Evolutionary conservation across 768 basidiomycete genomes (phyloP).

Genomic region (Megacollybia marginata): DNA sequence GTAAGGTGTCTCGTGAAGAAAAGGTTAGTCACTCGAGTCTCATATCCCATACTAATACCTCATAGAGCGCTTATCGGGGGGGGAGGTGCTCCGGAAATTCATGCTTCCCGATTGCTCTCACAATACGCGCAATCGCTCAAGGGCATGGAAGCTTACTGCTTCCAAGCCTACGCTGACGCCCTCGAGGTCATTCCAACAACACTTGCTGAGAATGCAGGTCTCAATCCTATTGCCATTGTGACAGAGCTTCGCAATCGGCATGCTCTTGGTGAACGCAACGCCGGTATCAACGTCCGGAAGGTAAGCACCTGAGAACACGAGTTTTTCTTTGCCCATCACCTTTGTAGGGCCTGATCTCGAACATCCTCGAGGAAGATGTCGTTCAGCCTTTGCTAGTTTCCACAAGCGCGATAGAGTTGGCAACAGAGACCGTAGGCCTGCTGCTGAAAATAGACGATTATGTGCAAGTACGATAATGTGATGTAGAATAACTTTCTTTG

Average conservation of each 20-base stretch:
- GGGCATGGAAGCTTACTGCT: constrained; percentile 99
- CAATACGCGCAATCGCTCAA: constrained; percentile 90
- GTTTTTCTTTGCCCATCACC: not conserved
- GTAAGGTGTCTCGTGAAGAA: constrained; percentile 98
- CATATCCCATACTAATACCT: not conserved
- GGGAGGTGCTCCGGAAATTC: constrained; percentile 96
- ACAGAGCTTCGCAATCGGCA: constrained; percentile 97
- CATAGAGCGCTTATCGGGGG: constrained; percentile 82
- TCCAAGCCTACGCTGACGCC: constrained; percentile 97
- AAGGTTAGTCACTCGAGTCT: constrained; percentile 44
- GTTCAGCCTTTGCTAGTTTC: constrained; percentile 93
- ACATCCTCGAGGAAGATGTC: constrained; percentile 96
- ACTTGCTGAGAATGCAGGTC: constrained; percentile 94
- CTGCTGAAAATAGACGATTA: constrained; percentile 95
- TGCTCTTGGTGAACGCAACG: constrained; percentile 87
- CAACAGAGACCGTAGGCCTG: constrained; percentile 97
- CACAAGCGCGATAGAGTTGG: constrained; percentile 89
- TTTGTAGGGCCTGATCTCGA: constrained; percentile 84
- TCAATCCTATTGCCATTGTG: constrained; percentile 97
- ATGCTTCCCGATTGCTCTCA: constrained; percentile 85
- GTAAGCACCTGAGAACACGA: constrained; percentile 31
- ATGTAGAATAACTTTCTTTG: not conserved
- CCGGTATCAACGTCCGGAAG: constrained; percentile 98
- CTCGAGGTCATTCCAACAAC: constrained; percentile 97
- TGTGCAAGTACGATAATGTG: constrained; percentile 61